These are phyloP conservation scores for Xanthoconium purpureum DNA, from an alignment of 768 basidiomycete genomes.

Conservation along the genomic window DNA sequence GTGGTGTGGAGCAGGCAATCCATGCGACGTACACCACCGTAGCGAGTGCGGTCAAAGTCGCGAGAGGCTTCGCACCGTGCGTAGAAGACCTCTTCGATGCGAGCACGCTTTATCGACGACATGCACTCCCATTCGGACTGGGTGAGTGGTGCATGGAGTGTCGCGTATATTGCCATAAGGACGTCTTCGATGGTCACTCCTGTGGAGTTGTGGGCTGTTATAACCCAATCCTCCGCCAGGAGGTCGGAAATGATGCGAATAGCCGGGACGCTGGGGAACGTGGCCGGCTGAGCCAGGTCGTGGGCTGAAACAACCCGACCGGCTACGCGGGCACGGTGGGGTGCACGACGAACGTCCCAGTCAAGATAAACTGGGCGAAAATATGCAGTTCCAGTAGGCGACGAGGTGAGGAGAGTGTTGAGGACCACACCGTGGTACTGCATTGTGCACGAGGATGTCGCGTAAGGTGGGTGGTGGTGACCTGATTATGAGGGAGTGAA, in stretches of 20 bases:
- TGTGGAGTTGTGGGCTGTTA: conserved; percentile 37
- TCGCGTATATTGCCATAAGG: conserved; percentile 42
- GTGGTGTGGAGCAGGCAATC: conserved; percentile 51
- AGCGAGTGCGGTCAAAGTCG: conserved; percentile 35
- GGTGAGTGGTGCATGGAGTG: conserved; percentile 38
- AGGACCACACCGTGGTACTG: conserved; percentile 15
- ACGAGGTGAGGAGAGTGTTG: conserved; percentile 15
- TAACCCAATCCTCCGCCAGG: conserved; percentile 42
- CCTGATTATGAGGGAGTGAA: background rate
- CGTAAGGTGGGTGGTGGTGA: background rate
- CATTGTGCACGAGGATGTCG: conserved; percentile 11
- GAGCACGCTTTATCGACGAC: conserved; percentile 40
- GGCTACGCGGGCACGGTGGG: conserved; percentile 26
- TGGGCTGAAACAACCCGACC: conserved; percentile 3
- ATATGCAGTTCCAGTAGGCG: conserved; percentile 10
- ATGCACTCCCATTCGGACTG: conserved; percentile 43
- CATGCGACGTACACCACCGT: conserved; percentile 43
- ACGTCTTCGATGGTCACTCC: conserved; percentile 55
- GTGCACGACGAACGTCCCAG: conserved; percentile 52
- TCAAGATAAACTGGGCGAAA: conserved; percentile 28
- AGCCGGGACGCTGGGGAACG: conserved; percentile 36
- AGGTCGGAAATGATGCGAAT: conserved; percentile 47
- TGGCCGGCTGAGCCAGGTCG: conserved; percentile 42
- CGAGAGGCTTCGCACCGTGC: conserved; percentile 42
- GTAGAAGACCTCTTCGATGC: conserved; percentile 42